Conservation (phyloP, 345 rosid species). For the Litchi chinensis region DNA sequence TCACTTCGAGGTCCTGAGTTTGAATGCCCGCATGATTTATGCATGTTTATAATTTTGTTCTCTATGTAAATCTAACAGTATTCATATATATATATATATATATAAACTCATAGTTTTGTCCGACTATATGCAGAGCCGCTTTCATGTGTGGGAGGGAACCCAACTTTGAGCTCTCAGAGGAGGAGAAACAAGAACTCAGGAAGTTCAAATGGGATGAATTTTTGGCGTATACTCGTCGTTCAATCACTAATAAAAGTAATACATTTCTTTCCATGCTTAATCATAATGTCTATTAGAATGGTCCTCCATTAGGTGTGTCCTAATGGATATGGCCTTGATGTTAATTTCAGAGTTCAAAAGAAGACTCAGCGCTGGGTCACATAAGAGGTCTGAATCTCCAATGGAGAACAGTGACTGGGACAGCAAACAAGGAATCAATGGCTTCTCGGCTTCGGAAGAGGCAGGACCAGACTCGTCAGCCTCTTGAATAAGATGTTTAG, state of each 20-base stretch:
- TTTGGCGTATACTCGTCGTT: constrained; percentile 76
- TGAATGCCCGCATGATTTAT: neutral
- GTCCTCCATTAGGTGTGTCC: neutral
- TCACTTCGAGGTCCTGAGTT: neutral
- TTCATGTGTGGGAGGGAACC: constrained; percentile 99
- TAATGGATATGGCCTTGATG: neutral
- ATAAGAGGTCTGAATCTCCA: constrained; percentile 40
- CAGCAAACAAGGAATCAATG: constrained; percentile 36
- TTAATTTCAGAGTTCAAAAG: constrained; percentile 69
- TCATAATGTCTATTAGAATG: neutral
- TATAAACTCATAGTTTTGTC: constrained; percentile 8
- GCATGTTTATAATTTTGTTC: too few relatives aligned
- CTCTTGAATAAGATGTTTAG: constrained; percentile 28
- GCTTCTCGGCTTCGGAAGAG: constrained; percentile 53
- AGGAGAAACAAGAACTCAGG: constrained; percentile 72
- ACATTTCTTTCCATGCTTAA: neutral
- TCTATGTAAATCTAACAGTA: neutral
- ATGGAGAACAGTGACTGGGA: constrained; percentile 48
- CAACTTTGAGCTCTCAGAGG: constrained; percentile 78
- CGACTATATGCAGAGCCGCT: constrained; percentile 69
- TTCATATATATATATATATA: neutral
- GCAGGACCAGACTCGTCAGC: constrained; percentile 50
- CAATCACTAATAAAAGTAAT: constrained; percentile 87
- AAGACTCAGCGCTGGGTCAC: constrained; percentile 44
- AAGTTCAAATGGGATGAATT: constrained; percentile 87